Percentiles rank a stretch among this genome's conserved stretches.
Evolutionary conservation across 169 alveolate genomes (phyloP).

Genomic region (Hammondia hammondi): DNA sequence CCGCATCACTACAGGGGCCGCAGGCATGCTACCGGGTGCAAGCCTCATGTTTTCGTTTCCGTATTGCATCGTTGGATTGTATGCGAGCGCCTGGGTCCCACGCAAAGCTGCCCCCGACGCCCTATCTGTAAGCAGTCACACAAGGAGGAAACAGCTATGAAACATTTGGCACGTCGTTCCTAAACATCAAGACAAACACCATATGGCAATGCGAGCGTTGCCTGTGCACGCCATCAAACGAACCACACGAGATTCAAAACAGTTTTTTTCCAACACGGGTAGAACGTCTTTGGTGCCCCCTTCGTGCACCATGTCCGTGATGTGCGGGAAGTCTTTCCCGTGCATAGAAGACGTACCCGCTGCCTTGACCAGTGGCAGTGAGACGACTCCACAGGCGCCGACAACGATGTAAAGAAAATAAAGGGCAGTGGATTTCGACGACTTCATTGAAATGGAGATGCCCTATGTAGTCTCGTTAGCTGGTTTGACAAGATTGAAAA

Average conservation of each 20-base stretch:
- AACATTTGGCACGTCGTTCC: no score
- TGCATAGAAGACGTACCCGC: background rate
- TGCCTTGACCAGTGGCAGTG: background rate
- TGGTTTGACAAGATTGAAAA: no score
- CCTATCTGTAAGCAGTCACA: no score
- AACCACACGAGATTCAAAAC: no score
- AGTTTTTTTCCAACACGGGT: no score
- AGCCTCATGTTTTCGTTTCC: background rate
- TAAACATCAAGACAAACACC: no score
- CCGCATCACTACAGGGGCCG: slow-evolving; percentile 31
- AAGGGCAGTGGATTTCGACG: background rate
- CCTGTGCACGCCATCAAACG: no score
- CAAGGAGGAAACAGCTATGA: no score
- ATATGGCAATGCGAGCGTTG: no score
- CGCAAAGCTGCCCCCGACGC: background rate
- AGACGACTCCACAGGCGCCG: background rate
- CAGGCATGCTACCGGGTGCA: background rate
- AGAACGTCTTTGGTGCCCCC: no score
- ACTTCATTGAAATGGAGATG: background rate
- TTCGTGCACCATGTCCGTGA: no score
- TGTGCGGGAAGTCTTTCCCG: no score
- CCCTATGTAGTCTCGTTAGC: background rate
- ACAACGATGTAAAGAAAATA: background rate
- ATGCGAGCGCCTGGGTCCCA: background rate
- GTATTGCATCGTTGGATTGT: background rate